Evolutionary conservation across 2,329 filamentous ascomycete species (phyloP).

Genomic region (Diaporthe sp.): DNA sequence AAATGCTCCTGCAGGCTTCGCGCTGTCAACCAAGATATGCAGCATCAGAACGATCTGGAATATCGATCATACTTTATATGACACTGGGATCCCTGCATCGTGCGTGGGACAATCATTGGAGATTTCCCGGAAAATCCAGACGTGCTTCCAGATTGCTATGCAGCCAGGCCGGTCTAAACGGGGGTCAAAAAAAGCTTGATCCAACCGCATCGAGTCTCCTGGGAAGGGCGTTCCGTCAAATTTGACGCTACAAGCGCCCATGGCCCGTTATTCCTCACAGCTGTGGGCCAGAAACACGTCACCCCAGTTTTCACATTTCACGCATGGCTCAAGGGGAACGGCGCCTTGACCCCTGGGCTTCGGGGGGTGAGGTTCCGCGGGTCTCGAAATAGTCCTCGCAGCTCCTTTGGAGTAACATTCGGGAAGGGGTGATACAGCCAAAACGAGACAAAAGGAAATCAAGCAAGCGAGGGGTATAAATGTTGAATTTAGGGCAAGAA

Average conservation of each 20-base stretch:
- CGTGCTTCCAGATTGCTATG: slow-evolving; percentile 11
- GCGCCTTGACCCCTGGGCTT: neutral
- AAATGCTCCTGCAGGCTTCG: neutral
- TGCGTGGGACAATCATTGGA: neutral
- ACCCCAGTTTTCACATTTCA: neutral
- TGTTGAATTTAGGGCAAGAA: neutral
- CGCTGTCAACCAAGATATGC: neutral
- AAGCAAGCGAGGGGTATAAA: neutral
- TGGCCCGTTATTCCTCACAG: neutral
- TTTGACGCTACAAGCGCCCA: neutral
- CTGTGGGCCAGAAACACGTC: too few relatives aligned
- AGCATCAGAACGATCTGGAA: neutral
- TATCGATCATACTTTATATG: slow-evolving; percentile 8
- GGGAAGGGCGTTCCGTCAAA: neutral
- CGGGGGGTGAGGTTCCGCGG: slow-evolving; percentile 31
- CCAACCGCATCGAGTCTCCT: slow-evolving; percentile 15
- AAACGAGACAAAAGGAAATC: neutral
- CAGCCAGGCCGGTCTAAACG: neutral
- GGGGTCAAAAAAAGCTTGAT: slow-evolving; percentile 21
- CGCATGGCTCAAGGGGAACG: neutral
- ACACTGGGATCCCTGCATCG: neutral
- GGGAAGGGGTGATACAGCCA: neutral
- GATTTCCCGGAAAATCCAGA: neutral
- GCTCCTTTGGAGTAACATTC: neutral
- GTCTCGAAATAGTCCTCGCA: neutral